Conservation (phyloP, 2,329 filamentous ascomycete genomes). For the Aureobasidium leucospermi region DNA sequence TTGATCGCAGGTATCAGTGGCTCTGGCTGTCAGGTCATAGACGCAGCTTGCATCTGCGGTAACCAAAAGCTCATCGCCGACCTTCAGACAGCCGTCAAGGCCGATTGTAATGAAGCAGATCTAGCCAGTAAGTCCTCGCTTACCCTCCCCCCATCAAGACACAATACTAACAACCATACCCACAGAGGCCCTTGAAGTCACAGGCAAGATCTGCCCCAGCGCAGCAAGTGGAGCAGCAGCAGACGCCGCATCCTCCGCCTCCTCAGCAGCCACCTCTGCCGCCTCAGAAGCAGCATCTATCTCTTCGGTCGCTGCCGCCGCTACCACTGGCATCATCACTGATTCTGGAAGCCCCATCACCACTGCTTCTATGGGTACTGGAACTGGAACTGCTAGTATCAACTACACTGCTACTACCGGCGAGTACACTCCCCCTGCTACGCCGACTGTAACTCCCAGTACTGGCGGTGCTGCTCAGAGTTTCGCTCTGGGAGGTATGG, state of each 20-base stretch:
- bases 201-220: not conserved
- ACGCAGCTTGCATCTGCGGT: constrained; percentile 4
- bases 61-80: not conserved
- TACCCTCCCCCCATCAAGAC: no score
- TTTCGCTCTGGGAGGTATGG: not conserved
- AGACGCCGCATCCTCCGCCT: not conserved
- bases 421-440: not conserved
- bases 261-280: not conserved
- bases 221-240: not conserved
- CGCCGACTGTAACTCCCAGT: not conserved
- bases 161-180: not conserved
- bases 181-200: not conserved
- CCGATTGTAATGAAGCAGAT: not conserved
- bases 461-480: not conserved
- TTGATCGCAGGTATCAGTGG: not conserved
- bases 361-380: not conserved
- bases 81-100: not conserved
- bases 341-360: not conserved
- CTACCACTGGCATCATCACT: not conserved
- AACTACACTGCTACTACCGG: constrained; percentile 9
- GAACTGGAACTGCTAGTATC: not conserved
- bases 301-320: not conserved
- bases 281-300: not conserved
- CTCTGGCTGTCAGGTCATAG: not conserved
- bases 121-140: not conserved